phyloP scores from a whole-genome alignment of 225 moss, liverwort and hornwort genomes.

The Polytrichum formosum region DNA sequence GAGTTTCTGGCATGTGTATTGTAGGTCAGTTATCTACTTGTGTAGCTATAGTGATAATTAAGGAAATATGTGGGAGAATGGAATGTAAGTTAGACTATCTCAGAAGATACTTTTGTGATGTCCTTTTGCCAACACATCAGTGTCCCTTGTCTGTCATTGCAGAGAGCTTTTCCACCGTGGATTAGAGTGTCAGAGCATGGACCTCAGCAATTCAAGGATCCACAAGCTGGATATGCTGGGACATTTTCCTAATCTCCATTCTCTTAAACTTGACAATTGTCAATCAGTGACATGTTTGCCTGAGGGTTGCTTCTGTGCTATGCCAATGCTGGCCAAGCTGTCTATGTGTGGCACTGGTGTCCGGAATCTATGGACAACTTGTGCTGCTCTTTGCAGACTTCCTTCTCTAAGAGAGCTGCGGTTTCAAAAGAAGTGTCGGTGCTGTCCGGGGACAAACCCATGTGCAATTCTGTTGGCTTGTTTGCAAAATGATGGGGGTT shows the following conservation, averaged over 20 bases:
- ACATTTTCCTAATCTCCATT: conserved; percentile 57
- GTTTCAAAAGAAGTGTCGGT: conserved; percentile 73
- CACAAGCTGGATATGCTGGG: conserved; percentile 74
- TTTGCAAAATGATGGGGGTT: conserved; percentile 30
- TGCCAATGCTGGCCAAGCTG: conserved; percentile 67
- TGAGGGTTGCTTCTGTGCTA: conserved; percentile 67
- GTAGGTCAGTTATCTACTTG: too few species aligned
- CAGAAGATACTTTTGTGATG: too few species aligned
- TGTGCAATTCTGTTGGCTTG: conserved; percentile 45
- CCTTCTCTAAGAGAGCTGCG: conserved; percentile 61
- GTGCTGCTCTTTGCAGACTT: conserved; percentile 57
- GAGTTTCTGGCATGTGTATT: too few species aligned
- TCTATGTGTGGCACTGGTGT: conserved; percentile 76
- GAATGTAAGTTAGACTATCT: too few species aligned
- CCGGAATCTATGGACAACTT: conserved; percentile 71
- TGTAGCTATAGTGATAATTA: too few species aligned
- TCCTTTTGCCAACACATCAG: neutral
- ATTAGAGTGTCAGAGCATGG: conserved; percentile 48
- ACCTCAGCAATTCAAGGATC: conserved; percentile 62
- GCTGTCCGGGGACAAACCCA: conserved; percentile 65
- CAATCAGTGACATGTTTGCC: conserved; percentile 61
- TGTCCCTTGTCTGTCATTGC: conserved; percentile 17
- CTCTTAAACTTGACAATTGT: conserved; percentile 66
- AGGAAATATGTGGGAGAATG: too few species aligned
- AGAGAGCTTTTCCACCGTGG: conserved; percentile 73